A percentile compares a stretch with the other conserved stretches of the same genome.
Evolutionary conservation across 495 filamentous ascomycete genomes (phyloP).

Genomic region (Extremus antarcticus): DNA sequence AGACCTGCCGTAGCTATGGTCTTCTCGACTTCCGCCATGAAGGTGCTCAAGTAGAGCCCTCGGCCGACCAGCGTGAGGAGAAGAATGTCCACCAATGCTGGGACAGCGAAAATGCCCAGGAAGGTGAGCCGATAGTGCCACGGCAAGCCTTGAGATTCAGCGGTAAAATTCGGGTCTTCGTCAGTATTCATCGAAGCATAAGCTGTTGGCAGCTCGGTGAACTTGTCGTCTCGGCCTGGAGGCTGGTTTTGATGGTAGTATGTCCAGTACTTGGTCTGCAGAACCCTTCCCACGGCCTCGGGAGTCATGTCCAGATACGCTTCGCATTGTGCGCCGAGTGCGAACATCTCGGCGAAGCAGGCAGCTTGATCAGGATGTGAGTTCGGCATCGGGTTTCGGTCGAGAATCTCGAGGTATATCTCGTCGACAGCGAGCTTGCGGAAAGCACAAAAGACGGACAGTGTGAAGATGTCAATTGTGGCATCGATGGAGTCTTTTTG

Average conservation of each 20-base stretch:
- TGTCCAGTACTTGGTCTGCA: constrained; percentile 41
- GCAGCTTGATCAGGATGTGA: constrained; percentile 47
- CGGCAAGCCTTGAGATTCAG: constrained; percentile 31
- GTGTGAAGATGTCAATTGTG: constrained; percentile 40
- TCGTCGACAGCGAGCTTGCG: constrained; percentile 48
- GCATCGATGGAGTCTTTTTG: constrained; percentile 34
- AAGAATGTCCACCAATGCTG: constrained; percentile 49
- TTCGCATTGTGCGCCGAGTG: constrained; percentile 49
- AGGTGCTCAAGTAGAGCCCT: constrained; percentile 46
- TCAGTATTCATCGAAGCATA: constrained; percentile 47
- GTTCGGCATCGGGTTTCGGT: constrained; percentile 50
- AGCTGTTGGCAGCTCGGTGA: constrained; percentile 40
- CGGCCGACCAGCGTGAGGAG: constrained; percentile 46
- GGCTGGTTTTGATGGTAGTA: constrained; percentile 42
- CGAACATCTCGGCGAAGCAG: constrained; percentile 50
- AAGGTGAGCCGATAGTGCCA: constrained; percentile 46
- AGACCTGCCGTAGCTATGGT: constrained; percentile 45
- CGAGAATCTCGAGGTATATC: constrained; percentile 48
- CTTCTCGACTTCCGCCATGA: constrained; percentile 41
- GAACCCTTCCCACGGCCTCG: constrained; percentile 42
- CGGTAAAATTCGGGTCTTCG: constrained; percentile 36
- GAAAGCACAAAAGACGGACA: constrained; percentile 46
- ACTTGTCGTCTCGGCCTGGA: constrained; percentile 41
- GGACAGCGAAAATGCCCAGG: constrained; percentile 50
- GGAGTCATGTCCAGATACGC: constrained; percentile 48